phyloP scores from a whole-genome alignment of 495 filamentous ascomycete species.

The Penicillium flavigenum region DNA sequence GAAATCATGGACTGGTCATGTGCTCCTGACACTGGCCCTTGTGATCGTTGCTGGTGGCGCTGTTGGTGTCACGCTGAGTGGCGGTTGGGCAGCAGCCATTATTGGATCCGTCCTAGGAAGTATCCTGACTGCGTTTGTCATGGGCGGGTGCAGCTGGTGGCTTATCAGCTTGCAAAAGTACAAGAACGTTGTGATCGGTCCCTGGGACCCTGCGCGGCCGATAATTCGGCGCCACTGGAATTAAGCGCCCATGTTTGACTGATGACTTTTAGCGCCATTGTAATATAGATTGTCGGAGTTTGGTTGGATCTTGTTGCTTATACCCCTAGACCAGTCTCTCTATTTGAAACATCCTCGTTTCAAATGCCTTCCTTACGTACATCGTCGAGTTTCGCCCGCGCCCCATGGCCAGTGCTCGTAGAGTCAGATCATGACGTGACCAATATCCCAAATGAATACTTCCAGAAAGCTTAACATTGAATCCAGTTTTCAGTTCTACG shows the following conservation, averaged over 20 bases:
- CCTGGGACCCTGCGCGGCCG: slow-evolving; percentile 95
- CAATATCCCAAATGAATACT: background rate
- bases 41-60: slow-evolving; percentile 76
- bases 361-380: background rate
- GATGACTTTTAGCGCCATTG: slow-evolving; percentile 12
- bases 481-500: background rate
- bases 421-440: background rate
- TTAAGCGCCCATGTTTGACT: slow-evolving; percentile 26
- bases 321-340: slow-evolving; percentile 29
- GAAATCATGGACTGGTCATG: slow-evolving; percentile 79
- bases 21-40: slow-evolving; percentile 72
- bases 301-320: slow-evolving; percentile 15
- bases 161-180: slow-evolving; percentile 95
- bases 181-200: slow-evolving; percentile 97
- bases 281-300: slow-evolving; percentile 24
- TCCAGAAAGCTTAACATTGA: background rate
- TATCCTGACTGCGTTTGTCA: slow-evolving; percentile 66
- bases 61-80: slow-evolving; percentile 69
- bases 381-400: background rate
- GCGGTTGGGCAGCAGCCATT: slow-evolving; percentile 71
- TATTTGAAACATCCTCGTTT: background rate
- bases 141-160: slow-evolving; percentile 98
- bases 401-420: background rate
- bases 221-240: slow-evolving; percentile 65
- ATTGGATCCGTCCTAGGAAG: slow-evolving; percentile 72